A percentile compares a stretch with the other conserved stretches of the same genome.
These are phyloP conservation scores for Hyaloscypha bicolor DNA, from an alignment of 495 filamentous ascomycete genomes.

Conservation along the genomic window DNA sequence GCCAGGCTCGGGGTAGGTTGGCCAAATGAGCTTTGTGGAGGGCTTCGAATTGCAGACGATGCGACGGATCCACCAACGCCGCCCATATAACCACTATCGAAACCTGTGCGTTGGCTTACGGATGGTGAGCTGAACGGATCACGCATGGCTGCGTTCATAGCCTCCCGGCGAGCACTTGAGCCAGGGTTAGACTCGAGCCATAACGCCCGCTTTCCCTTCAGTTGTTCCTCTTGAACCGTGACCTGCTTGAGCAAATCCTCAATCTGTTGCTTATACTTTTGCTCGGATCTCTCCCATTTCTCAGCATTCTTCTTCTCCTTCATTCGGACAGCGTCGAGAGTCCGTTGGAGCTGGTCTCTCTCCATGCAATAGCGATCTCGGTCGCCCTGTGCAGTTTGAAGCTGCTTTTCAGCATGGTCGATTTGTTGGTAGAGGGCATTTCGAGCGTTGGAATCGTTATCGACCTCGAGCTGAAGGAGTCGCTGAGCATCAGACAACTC, in stretches of 20 bases:
- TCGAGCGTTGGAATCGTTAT: slow-evolving; percentile 8
- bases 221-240: slow-evolving; percentile 27
- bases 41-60: slow-evolving; percentile 2
- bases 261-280: slow-evolving; percentile 5
- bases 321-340: slow-evolving; percentile 8
- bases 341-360: slow-evolving; percentile 11
- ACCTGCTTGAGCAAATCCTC: slow-evolving; percentile 15
- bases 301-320: slow-evolving; percentile 12
- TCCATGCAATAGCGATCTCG: slow-evolving; percentile 11
- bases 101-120: background rate
- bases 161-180: slow-evolving; percentile 21
- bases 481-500: slow-evolving; percentile 20
- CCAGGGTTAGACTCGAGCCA: slow-evolving; percentile 26
- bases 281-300: slow-evolving; percentile 6
- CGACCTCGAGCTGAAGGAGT: slow-evolving; percentile 13
- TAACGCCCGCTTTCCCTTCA: slow-evolving; percentile 29
- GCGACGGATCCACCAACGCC: background rate
- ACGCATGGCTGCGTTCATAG: slow-evolving; percentile 15
- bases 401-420: background rate
- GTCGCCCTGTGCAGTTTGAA: slow-evolving; percentile 2
- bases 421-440: slow-evolving; percentile 7
- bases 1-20: background rate
- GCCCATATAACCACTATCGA: slow-evolving; percentile 8
- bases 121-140: slow-evolving; percentile 28
- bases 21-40: background rate